Conservation (phyloP, 441 rosid genomes). For the Syzygium syzygioides region DNA sequence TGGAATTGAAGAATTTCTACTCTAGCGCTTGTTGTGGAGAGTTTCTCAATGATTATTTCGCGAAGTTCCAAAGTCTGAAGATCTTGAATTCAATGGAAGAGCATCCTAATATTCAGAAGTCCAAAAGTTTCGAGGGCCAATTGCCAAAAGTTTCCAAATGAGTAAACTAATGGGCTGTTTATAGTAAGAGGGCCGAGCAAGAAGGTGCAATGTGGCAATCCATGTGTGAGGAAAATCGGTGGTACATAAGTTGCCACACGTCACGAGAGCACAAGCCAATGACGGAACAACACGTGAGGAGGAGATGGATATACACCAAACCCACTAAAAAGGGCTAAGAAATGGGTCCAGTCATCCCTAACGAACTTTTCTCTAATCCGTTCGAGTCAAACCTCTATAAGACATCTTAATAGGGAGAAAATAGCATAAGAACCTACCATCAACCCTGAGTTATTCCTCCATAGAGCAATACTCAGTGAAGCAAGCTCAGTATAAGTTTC, state of each 20-base stretch:
- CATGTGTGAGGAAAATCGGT: background rate
- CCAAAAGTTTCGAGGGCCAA: background rate
- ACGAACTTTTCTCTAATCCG: background rate
- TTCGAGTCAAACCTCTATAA: background rate
- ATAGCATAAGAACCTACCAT: background rate
- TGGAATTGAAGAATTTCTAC: background rate
- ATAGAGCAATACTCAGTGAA: background rate
- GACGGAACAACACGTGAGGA: rapidly evolving
- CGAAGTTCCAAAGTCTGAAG: background rate
- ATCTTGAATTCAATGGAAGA: background rate
- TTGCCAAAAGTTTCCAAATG: background rate
- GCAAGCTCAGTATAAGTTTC: too few species aligned
- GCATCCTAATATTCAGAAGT: background rate
- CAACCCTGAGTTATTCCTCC: background rate
- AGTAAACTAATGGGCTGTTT: background rate
- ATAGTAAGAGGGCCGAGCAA: background rate
- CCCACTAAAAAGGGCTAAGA: background rate
- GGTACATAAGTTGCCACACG: background rate
- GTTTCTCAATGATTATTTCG: background rate
- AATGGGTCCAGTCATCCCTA: background rate
- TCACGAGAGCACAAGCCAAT: background rate
- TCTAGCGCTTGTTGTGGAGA: background rate
- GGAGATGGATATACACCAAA: too few species aligned
- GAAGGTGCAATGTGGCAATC: background rate
- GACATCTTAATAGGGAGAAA: background rate